Base-by-base conservation (phyloP, 139 green algal species). In the Volvox africanus region DNA sequence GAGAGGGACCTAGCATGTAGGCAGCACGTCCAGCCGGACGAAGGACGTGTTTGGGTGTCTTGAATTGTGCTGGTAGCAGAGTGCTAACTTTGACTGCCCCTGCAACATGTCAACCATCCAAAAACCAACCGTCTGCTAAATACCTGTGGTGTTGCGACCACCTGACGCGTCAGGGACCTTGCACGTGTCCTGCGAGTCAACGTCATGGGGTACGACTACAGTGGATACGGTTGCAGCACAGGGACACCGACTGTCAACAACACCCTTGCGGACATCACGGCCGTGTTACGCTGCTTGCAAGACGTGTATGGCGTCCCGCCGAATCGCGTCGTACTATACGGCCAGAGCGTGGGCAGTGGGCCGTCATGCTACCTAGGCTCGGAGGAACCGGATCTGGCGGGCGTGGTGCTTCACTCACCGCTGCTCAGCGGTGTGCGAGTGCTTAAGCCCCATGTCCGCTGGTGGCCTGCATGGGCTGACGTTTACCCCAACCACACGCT, bases 401-500 rank as follows among this genome's bases (percentile, higher is more conserved):
- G 98, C 21, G 88, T 99, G 3, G 93, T 99, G 22, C 90, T 99
- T 79, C 98, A 99, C 91, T 97, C 95, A 21, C 96, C 98, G 5
- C 94, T 99, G 62, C 87, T 98, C 24, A 98, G 96, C 36, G 97
- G 98, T 44, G 94, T 99, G 88, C 94, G 98, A 5, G 97, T 99
- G 61, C 92, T 99, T 61, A 97, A 97, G 71, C 97, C 97, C 0
- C 93, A 91, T 30, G 91, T 97, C 69, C 95, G 91, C 61, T 94
- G 93, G 50, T 98, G 97, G 96, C 97, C 96, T 0, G 30, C 90
- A 17, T 97, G 92, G 86, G 75, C 92, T 5, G 97, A 99, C 91
- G 96, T 99, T n/a, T 99, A 96, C 91, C 95, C 95, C 24, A 99
- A 99, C 92, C 92, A 96, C 89, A 88, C 94, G 62, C 89, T 96